Evolutionary conservation across 352 stramenopile species (phyloP).

Genomic region (Pythium biforme): DNA sequence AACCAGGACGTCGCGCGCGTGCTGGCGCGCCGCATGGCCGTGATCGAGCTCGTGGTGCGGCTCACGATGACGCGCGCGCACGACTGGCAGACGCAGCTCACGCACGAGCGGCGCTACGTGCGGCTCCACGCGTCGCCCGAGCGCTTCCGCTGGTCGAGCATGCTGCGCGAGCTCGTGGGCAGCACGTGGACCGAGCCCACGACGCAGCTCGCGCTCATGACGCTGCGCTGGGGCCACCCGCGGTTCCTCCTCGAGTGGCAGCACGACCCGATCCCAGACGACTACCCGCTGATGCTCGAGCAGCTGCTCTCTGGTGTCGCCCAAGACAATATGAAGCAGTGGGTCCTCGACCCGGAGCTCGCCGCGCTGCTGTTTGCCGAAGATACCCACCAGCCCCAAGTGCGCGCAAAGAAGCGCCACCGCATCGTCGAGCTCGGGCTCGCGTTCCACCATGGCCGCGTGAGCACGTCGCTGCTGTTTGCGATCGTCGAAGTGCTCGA

Average conservation of each 20-base stretch:
- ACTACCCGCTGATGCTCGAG: slow-evolving; percentile 19
- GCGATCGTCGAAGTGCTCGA: slow-evolving; percentile 26
- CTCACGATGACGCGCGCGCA: slow-evolving; percentile 5
- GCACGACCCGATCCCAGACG: slow-evolving; percentile 21
- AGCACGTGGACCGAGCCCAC: slow-evolving; percentile 12
- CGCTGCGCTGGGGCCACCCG: slow-evolving; percentile 21
- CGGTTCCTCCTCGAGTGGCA: slow-evolving; percentile 25
- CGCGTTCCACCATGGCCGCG: slow-evolving; percentile 14
- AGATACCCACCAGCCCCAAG: neutral
- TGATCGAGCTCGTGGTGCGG: slow-evolving; percentile 15
- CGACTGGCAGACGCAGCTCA: slow-evolving; percentile 20
- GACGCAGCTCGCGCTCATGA: slow-evolving; percentile 10
- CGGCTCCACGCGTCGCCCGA: neutral
- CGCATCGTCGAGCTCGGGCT: slow-evolving; percentile 23
- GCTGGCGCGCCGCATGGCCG: slow-evolving; percentile 14
- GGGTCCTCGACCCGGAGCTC: neutral
- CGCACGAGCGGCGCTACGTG: neutral
- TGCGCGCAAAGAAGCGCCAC: neutral
- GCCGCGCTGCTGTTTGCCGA: neutral
- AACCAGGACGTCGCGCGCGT: slow-evolving; percentile 4
- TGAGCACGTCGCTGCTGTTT: slow-evolving; percentile 22
- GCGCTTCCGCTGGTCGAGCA: slow-evolving; percentile 5
- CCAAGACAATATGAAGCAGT: neutral
- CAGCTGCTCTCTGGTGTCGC: slow-evolving; percentile 14
- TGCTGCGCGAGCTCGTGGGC: slow-evolving; percentile 17